Evolutionary conservation across 768 basidiomycete species (phyloP), one percentile per base, ranked within the genome.

Genomic region (Gautieria morchelliformis): DNA sequence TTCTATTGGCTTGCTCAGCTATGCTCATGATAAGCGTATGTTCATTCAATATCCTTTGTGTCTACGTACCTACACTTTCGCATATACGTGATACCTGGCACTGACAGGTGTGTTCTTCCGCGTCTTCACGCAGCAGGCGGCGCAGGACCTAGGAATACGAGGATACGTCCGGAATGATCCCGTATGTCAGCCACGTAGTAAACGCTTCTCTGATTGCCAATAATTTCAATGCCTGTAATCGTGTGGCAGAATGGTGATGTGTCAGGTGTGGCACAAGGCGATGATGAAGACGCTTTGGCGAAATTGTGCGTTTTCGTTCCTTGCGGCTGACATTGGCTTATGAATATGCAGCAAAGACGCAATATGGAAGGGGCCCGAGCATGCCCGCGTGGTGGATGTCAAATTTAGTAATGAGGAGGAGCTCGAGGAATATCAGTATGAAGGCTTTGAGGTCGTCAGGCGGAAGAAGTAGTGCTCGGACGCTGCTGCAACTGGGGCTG

Each of bases 281-380:
- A 37, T 35, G 24, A 19, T 35, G 24, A 19, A 17, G 51, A 7
- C 14, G 33, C 51, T 14, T 15, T 52, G 35, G 33, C 33, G 17
- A 52, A 52, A 52, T 40, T 52, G 51, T 52, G 33, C 32, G 51
- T 52, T 52, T 20, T 39, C 37, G 35, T 37, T 37, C 14, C 35
- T 37, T 37, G 35, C 10, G 35, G 10, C 14, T 9, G 35, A 37
- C 35, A 14, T 37, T 14, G 35, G 2, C 35, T 9, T 37, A 37
- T 37, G 14, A 37, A 12, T 52, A 27, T 35, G 14, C 20, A 52
- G 51, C 35, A 52, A 52, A 52, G 51, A 52, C 17, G 51, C 51
- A 6, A 52, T 52, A n/a, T 35, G 33, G 6, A 52, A 52, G 33
- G 51, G 51, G 15, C 51, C 51, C 7, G 14, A 14, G 24, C 51